Percentiles rank a stretch among this genome's conserved stretches.
phyloP scores from a whole-genome alignment of 805 yeast genomes.

The Yarrowia sp. region DNA sequence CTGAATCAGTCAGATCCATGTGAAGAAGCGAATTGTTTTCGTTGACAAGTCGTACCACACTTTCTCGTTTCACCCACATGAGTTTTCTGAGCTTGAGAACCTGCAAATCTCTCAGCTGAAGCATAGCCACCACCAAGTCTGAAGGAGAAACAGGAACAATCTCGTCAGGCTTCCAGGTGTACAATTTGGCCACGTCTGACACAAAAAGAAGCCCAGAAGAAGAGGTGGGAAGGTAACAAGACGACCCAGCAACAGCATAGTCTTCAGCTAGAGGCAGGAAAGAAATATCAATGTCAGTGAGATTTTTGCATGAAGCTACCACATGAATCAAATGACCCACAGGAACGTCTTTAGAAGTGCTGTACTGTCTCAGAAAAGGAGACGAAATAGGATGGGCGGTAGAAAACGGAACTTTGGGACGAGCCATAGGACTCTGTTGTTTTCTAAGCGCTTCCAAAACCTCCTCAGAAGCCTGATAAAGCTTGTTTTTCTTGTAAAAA shows the following conservation, averaged over 20 bases:
- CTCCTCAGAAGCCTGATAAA: not conserved
- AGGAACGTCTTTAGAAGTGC: constrained; percentile 72
- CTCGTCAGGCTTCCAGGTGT: constrained; percentile 37
- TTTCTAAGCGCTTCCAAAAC: not conserved
- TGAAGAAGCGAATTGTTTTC: constrained; percentile 21
- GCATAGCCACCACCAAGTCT: constrained; percentile 34
- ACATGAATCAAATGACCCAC: constrained; percentile 70
- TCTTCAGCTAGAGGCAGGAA: constrained; percentile 63
- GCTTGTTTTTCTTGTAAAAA: not conserved
- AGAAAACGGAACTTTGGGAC: constrained; percentile 4
- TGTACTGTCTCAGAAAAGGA: constrained; percentile 57
- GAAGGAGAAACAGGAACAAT: constrained; percentile 29
- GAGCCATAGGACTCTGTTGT: not conserved
- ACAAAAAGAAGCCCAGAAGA: constrained; percentile 33
- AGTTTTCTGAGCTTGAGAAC: constrained; percentile 45
- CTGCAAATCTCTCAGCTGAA: constrained; percentile 38
- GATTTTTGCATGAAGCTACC: constrained; percentile 61
- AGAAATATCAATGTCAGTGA: constrained; percentile 55
- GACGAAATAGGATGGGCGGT: constrained; percentile 30
- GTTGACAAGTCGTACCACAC: constrained; percentile 31
- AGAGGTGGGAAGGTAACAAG: constrained; percentile 6
- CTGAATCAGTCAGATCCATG: constrained; percentile 8
- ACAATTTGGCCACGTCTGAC: constrained; percentile 39
- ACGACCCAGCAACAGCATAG: constrained; percentile 42
- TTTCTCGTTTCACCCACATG: constrained; percentile 47